Conservation (phyloP, 106 monocot genomes). For the Ottelia alismoides region DNA sequence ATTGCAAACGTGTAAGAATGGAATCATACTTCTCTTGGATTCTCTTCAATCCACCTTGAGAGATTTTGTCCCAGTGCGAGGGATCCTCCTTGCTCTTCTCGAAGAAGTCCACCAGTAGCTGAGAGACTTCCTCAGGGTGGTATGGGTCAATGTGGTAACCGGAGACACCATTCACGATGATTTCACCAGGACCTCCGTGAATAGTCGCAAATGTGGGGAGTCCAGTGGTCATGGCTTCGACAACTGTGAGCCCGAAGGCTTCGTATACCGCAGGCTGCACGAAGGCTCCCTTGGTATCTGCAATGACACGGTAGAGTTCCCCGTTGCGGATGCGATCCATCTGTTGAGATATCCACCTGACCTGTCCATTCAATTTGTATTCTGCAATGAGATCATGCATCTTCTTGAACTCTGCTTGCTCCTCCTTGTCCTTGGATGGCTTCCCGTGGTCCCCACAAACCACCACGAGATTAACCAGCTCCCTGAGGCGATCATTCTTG, state of each 20-base stretch:
- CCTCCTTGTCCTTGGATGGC: too few species aligned
- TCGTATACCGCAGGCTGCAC: constrained; percentile 19
- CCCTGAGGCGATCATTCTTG: too few species aligned
- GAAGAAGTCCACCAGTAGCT: constrained; percentile 12
- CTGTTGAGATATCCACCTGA: too few species aligned
- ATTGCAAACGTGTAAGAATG: too few species aligned
- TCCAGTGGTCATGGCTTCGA: constrained; percentile 14
- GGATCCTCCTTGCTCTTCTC: constrained; percentile 11
- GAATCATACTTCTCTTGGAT: constrained; percentile 15
- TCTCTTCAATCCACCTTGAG: constrained; percentile 6
- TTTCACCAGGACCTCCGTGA: constrained; percentile 14
- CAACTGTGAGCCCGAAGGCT: constrained; percentile 17
- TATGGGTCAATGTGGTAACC: constrained; percentile 19
- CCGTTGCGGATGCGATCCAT: too few species aligned
- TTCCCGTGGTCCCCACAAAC: too few species aligned
- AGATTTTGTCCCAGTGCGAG: constrained; percentile 9
- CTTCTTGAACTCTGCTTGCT: too few species aligned
- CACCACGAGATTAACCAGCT: too few species aligned
- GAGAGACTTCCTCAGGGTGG: constrained; percentile 2
- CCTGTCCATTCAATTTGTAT: too few species aligned
- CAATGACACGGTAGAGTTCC: too few species aligned
- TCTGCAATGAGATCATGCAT: too few species aligned
- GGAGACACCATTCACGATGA: constrained; percentile 15
- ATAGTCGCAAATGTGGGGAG: constrained; percentile 14
- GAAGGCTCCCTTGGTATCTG: too few species aligned